phyloP scores from a whole-genome alignment of 345 rosid species.

The Arabis alpina region DNA sequence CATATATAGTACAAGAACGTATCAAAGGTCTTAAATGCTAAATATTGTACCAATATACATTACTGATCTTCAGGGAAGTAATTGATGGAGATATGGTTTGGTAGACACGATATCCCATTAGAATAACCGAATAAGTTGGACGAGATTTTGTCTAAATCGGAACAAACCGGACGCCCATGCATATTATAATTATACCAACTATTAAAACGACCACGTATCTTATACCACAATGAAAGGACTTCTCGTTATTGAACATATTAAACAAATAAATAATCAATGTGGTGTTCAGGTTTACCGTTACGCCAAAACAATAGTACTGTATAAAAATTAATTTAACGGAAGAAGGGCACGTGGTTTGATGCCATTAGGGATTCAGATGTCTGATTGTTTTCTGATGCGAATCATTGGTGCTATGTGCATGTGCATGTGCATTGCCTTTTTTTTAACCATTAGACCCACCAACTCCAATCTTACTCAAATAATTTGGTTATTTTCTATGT shows the following conservation, averaged over 20 bases:
- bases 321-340: neutral
- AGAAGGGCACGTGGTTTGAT: conserved; percentile 42
- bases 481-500: neutral
- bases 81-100: too few relatives aligned
- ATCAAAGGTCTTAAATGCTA: too few relatives aligned
- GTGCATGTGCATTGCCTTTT: conserved; percentile 14
- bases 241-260: conserved; percentile 3
- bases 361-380: conserved; percentile 38
- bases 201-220: too few relatives aligned
- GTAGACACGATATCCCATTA: too few relatives aligned
- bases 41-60: too few relatives aligned
- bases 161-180: too few relatives aligned
- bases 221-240: neutral
- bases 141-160: too few relatives aligned
- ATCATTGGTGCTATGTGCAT: conserved; percentile 39
- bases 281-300: conserved; percentile 9
- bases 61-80: too few relatives aligned
- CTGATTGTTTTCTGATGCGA: conserved; percentile 33
- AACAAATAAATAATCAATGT: neutral
- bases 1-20: too few relatives aligned
- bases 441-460: conserved; percentile 26
- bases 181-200: too few relatives aligned
- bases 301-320: neutral
- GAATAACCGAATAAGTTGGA: too few relatives aligned
- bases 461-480: conserved; percentile 4